Evolutionary conservation across 305 asterid genomes (phyloP).

Genomic region (Nicotiana rustica): DNA sequence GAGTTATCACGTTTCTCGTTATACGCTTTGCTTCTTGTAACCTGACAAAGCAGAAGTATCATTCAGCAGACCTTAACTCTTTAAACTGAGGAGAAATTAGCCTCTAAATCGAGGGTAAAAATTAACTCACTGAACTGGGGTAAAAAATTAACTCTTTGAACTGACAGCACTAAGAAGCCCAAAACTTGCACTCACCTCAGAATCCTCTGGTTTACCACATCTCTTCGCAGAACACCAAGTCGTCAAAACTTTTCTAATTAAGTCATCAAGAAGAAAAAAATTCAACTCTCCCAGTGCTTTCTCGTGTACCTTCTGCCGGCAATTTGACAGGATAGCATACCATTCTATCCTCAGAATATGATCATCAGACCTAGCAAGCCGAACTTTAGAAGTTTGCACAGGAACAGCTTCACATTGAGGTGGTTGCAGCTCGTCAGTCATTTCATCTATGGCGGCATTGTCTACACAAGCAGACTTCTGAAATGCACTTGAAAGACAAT

Average conservation of each 20-base stretch:
- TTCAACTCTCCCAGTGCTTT: constrained; percentile 64
- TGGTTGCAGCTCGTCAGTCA: constrained; percentile 69
- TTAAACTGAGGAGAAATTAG: background rate
- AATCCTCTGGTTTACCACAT: constrained; percentile 41
- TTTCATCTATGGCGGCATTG: constrained; percentile 48
- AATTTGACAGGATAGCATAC: constrained; percentile 66
- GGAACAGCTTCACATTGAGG: constrained; percentile 48
- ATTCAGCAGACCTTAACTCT: constrained; percentile 24
- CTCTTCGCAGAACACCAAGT: constrained; percentile 48
- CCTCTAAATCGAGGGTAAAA: background rate
- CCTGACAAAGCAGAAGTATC: constrained; percentile 45
- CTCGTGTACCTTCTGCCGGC: constrained; percentile 70
- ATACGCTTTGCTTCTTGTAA: constrained; percentile 39
- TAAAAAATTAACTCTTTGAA: background rate
- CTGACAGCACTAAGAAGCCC: constrained; percentile 33
- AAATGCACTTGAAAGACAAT: constrained; percentile 62
- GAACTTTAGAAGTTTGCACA: constrained; percentile 47
- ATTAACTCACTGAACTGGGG: background rate
- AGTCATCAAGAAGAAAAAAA: constrained; percentile 54
- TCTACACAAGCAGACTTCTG: constrained; percentile 59
- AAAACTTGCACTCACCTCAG: constrained; percentile 53
- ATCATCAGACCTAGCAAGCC: constrained; percentile 49
- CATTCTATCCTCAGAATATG: constrained; percentile 50
- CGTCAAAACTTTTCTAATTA: constrained; percentile 49
- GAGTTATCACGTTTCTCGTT: constrained; percentile 47